Evolutionary conservation across 1,284 basidiomycete genomes (phyloP), one percentile per base, ranked within the genome.

Genomic region (Apiotrichum mycotoxinovorans): DNA sequence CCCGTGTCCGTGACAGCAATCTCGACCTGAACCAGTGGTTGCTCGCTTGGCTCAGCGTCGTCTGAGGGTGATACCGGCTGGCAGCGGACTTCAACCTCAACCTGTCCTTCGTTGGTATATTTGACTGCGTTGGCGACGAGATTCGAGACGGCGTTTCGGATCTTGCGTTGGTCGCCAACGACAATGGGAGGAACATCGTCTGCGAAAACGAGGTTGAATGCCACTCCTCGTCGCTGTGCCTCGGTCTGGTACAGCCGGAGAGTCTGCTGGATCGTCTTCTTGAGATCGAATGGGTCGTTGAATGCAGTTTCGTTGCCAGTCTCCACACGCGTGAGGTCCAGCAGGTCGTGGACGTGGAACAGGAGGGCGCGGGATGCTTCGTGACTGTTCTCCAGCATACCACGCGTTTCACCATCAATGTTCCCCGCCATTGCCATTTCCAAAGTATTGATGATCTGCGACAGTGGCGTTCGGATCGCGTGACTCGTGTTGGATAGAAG

Each of bases 401-500:
- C 86, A 45, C 89, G 81, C 4, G 89, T 91, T 69, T 92, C 90
- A 2, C 71, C 70, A 66, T 91, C 89, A 54, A 93, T 78, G 20
- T 84, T 83, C 2, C 89, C 88, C 65, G 91, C 86, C 37, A 95
- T 80, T 2, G 90, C 90, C 69, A 93, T 80, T 73, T 95, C 90
- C 40, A 91, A 80, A 66, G 90, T 92, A 72, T 88, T 90, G 72
- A 80, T 79, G 54, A 78, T 73, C 56, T 72, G 72, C 43, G 61
- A 62, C 4, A 66, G 57, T 7, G 58, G 62, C 9, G 59, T 72
- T 70, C 61, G 70, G 83, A 89, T 87, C 80, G 92, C 90, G 72
- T 93, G 90, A 63, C 85, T 88, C 8, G 91, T 91, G 73, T 94
- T 93, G n/a, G 88, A 88, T 18, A 93, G 77, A 45, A 94, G 69